Evolutionary conservation across 208 protist genomes (phyloP).

Genomic region (Wallacemonas sp.): DNA sequence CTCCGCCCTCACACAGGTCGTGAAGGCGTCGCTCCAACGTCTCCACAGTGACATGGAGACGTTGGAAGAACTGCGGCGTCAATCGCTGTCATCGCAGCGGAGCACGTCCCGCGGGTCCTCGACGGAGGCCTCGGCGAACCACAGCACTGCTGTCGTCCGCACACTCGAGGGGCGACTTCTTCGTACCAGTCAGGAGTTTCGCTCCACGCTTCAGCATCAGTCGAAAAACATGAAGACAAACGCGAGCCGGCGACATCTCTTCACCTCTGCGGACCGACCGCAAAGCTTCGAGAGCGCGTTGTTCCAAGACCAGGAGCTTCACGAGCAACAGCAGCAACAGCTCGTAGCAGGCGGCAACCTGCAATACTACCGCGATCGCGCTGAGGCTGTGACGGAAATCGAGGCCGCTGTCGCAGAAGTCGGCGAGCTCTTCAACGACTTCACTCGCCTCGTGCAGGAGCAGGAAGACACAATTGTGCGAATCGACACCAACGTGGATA

Average conservation of each 20-base stretch:
- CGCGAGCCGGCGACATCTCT: conserved; percentile 73
- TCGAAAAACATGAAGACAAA: conserved; percentile 78
- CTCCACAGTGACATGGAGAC: conserved; percentile 80
- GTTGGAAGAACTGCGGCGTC: conserved; percentile 77
- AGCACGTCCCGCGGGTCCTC: background rate
- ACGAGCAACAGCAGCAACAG: conserved; percentile 75
- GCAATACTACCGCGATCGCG: conserved; percentile 85
- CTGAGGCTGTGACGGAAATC: conserved; percentile 84
- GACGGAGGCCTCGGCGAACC: conserved; percentile 26
- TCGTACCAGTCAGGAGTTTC: conserved; percentile 81
- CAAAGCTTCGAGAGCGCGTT: conserved; percentile 87
- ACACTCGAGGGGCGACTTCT: conserved; percentile 72
- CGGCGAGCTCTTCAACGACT: conserved; percentile 91
- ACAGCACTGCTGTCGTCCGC: conserved; percentile 68
- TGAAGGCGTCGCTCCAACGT: conserved; percentile 76
- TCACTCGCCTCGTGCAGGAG: conserved; percentile 90
- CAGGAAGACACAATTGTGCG: conserved; percentile 90
- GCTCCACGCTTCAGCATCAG: conserved; percentile 76
- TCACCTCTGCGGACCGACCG: conserved; percentile 74
- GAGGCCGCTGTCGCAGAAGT: conserved; percentile 91
- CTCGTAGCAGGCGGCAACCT: conserved; percentile 50
- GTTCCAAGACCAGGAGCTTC: conserved; percentile 87
- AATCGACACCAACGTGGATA: conserved; percentile 90
- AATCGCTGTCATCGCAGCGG: conserved; percentile 49
- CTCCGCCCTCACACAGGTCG: conserved; percentile 70